phyloP scores from a whole-genome alignment of 306 rosid genomes.

The Lathyrus tuberosus region DNA sequence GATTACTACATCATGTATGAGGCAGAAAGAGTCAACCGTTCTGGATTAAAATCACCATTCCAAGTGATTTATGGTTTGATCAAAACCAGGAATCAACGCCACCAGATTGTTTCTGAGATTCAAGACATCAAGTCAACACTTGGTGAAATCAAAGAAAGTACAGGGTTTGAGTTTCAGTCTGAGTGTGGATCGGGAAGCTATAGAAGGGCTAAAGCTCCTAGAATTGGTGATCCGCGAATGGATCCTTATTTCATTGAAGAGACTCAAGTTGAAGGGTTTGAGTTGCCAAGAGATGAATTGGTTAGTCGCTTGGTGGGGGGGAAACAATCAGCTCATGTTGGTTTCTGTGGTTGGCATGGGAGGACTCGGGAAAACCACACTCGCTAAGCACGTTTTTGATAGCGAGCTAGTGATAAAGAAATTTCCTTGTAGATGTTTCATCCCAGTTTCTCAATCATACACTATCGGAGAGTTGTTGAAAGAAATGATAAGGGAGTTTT shows the following conservation, averaged over 20 bases:
- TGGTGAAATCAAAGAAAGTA: constrained; percentile 31
- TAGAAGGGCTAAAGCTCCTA: neutral
- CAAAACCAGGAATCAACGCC: neutral
- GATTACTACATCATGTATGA: constrained; percentile 31
- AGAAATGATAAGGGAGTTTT: neutral
- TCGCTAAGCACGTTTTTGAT: constrained; percentile 25
- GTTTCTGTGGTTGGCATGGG: constrained; percentile 50
- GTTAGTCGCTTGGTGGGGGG: no score
- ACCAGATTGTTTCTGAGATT: constrained; percentile 14
- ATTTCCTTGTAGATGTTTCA: constrained; percentile 24
- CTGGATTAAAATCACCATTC: neutral
- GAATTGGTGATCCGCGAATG: constrained; percentile 33
- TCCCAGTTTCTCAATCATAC: constrained; percentile 35
- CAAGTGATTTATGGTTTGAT: neutral
- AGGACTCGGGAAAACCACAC: constrained; percentile 44
- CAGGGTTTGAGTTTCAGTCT: constrained; percentile 6
- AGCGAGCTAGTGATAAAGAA: neutral
- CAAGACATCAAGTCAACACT: constrained; percentile 22
- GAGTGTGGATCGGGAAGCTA: neutral
- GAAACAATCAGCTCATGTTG: no score
- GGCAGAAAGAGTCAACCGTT: neutral
- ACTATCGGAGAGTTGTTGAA: neutral
- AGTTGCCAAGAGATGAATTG: neutral
- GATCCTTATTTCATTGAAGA: constrained; percentile 30
- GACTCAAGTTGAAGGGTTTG: constrained; percentile 38